These are phyloP conservation scores for Wallacemonas rigidus DNA, from an alignment of 208 protist genomes.

Conservation along the genomic window DNA sequence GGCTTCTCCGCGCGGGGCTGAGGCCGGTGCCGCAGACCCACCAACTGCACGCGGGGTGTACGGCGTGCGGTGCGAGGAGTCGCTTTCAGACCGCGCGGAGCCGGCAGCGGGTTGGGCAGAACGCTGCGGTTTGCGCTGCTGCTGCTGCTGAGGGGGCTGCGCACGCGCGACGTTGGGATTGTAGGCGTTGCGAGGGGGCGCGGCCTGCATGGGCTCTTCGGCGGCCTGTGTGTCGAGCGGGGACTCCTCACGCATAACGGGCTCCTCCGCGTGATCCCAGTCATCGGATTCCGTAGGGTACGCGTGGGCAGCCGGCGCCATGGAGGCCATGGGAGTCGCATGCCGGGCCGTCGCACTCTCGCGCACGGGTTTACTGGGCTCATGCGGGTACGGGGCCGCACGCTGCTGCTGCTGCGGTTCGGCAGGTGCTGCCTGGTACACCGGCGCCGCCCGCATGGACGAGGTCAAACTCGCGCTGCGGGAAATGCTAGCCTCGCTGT, in stretches of 20 bases:
- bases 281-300: slow-evolving; percentile 5
- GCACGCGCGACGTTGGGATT: not conserved
- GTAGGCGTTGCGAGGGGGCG: slow-evolving; percentile 9
- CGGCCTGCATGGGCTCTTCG: slow-evolving; percentile 3
- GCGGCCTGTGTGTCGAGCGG: slow-evolving; percentile 6
- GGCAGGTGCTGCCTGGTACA: not conserved
- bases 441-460: not conserved
- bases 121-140: not conserved
- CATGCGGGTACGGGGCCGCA: slow-evolving; percentile 9
- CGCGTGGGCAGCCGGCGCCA: not conserved
- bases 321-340: not conserved
- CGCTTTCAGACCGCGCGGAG: slow-evolving; percentile 1
- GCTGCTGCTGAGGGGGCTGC: not conserved
- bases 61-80: not conserved
- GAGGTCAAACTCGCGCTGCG: slow-evolving; percentile 10
- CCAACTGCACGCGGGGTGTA: slow-evolving; percentile 11
- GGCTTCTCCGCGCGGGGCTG: not conserved
- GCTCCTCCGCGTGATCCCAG: slow-evolving; percentile 13
- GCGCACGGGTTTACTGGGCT: slow-evolving; percentile 13
- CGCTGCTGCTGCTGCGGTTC: slow-evolving; percentile 2
- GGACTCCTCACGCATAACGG: slow-evolving; percentile 20
- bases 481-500: slow-evolving; percentile 10
- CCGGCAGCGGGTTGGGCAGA: not conserved
- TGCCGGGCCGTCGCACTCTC: not conserved
- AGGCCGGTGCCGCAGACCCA: not conserved